phyloP scores from a whole-genome alignment of 352 stramenopile genomes.

The Globisporangium radiosum region DNA sequence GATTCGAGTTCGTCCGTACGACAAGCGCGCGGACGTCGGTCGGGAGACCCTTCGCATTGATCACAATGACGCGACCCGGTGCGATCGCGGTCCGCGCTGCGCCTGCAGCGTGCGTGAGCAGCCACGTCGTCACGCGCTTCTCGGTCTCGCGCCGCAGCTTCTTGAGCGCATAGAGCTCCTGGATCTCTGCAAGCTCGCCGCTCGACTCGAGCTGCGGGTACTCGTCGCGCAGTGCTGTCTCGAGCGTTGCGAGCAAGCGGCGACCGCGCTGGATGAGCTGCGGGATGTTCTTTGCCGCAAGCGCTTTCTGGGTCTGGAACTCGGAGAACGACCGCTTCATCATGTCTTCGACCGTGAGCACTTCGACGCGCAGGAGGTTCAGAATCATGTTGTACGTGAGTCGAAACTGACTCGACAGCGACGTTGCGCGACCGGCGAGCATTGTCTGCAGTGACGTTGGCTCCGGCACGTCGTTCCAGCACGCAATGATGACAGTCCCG shows the following conservation, averaged over 20 bases:
- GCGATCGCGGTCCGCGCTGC: conserved; percentile 57
- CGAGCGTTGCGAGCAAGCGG: conserved; percentile 40
- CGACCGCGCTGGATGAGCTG: conserved; percentile 65
- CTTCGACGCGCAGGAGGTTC: conserved; percentile 91
- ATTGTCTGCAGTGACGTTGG: conserved; percentile 90
- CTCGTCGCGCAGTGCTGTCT: conserved; percentile 42
- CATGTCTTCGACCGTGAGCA: conserved; percentile 91
- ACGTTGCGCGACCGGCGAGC: conserved; percentile 93
- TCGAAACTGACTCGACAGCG: conserved; percentile 95
- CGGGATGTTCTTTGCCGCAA: conserved; percentile 73
- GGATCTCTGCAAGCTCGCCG: conserved; percentile 54
- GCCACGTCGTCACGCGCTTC: conserved; percentile 64
- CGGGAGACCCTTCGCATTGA: conserved; percentile 65
- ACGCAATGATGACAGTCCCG: conserved; percentile 97
- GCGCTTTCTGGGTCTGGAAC: conserved; percentile 91
- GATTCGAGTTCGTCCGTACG: conserved; percentile 34
- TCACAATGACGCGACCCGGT: conserved; percentile 43
- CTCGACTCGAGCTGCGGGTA: conserved; percentile 54
- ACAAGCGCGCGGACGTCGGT: conserved; percentile 55
- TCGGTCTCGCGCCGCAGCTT: conserved; percentile 64
- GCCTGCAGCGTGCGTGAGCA: conserved; percentile 60
- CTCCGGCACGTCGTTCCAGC: conserved; percentile 97
- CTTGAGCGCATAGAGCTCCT: conserved; percentile 65
- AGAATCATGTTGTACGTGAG: conserved; percentile 99
- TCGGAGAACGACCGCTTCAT: conserved; percentile 97